Percentiles rank a stretch among this genome's conserved stretches.
Conservation (phyloP, 768 basidiomycete genomes). For the Nidularia pulvinata region DNA sequence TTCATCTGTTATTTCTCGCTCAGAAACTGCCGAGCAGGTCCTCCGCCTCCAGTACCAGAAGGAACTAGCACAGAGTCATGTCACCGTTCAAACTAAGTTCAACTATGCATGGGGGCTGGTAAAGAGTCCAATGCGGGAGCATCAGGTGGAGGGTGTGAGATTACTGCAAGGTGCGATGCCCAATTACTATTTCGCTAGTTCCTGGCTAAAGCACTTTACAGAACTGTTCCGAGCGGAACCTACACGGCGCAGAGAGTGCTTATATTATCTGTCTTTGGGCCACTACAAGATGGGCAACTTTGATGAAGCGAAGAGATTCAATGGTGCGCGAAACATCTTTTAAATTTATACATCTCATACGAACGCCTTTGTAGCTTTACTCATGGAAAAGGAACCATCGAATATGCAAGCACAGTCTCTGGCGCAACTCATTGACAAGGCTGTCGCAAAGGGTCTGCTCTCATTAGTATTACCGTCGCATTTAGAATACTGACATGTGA, state of each 20-base stretch:
- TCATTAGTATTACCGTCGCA: background rate
- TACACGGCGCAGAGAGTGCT: constrained; percentile 85
- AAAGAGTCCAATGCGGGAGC: constrained; percentile 81
- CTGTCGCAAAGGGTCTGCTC: constrained; percentile 73
- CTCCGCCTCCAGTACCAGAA: constrained; percentile 86
- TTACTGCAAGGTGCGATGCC: constrained; percentile 76
- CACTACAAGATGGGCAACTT: constrained; percentile 98
- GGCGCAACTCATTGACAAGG: constrained; percentile 81
- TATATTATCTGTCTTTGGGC: constrained; percentile 96
- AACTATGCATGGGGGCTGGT: constrained; percentile 98
- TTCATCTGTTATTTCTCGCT: background rate
- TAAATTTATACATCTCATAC: background rate
- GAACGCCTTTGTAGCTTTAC: constrained; percentile 52
- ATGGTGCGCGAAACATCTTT: constrained; percentile 56
- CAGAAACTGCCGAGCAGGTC: constrained; percentile 49
- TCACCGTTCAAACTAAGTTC: constrained; percentile 95
- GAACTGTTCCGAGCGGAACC: constrained; percentile 94
- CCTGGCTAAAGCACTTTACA: constrained; percentile 24
- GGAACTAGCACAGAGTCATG: constrained; percentile 79
- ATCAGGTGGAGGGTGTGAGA: constrained; percentile 92
- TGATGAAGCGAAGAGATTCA: constrained; percentile 90
- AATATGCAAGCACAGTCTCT: constrained; percentile 94
- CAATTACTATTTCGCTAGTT: background rate
- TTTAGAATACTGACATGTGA: constrained; percentile 2
- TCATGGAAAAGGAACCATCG: constrained; percentile 89